Conservation (phyloP, 257 asterid species). For the Solanum pinnatisectum region DNA sequence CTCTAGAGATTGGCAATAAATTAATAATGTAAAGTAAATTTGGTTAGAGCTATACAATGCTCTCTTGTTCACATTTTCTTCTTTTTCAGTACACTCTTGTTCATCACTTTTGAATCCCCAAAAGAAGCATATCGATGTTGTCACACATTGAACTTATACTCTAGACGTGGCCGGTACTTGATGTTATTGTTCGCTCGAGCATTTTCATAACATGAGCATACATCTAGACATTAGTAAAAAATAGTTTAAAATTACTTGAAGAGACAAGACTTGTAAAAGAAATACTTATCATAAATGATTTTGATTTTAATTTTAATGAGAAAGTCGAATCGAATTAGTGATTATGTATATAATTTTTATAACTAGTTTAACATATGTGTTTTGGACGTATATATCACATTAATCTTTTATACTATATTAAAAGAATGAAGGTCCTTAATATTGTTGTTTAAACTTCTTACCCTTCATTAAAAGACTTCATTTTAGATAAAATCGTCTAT, state of each 20-base stretch:
- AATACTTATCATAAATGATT: not conserved
- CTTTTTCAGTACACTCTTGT: not conserved
- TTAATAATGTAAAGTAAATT: not conserved
- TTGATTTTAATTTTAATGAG: not conserved
- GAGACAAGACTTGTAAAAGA: not conserved
- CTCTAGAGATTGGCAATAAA: not conserved
- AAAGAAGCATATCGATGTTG: not conserved
- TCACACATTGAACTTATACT: not conserved
- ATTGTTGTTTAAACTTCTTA: too few species aligned
- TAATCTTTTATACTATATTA: too few species aligned
- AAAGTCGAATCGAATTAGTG: not conserved
- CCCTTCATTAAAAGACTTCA: too few species aligned
- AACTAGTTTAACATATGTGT: not conserved
- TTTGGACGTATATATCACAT: not conserved
- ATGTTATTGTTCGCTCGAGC: not conserved
- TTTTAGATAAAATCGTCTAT: too few species aligned
- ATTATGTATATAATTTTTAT: not conserved
- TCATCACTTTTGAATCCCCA: not conserved
- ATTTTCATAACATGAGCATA: not conserved
- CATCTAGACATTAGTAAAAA: not conserved
- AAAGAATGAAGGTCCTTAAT: too few species aligned
- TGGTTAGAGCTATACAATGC: not conserved
- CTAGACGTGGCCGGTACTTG: not conserved
- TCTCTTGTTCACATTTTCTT: not conserved
- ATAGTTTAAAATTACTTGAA: not conserved